phyloP scores from a whole-genome alignment of 257 asterid genomes.

The Petunia secreta region DNA sequence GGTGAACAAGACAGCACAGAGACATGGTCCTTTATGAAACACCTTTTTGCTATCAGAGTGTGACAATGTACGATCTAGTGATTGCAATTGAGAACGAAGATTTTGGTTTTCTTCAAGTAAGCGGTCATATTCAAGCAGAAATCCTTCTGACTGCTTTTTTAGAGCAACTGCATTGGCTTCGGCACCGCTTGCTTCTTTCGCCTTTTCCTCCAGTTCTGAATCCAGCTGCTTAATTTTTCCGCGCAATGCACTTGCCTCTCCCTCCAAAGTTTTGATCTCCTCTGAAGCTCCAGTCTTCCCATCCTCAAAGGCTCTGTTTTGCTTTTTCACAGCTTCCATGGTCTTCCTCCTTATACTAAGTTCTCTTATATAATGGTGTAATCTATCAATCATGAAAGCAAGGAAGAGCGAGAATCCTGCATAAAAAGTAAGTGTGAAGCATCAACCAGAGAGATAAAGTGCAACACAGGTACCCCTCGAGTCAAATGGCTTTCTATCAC shows the following conservation, averaged over 20 bases:
- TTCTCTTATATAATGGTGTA: conserved; percentile 86
- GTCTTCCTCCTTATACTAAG: conserved; percentile 74
- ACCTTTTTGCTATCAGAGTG: conserved; percentile 78
- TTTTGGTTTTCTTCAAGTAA: conserved; percentile 83
- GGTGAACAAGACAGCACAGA: neutral
- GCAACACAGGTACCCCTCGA: neutral
- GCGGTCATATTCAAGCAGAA: conserved; percentile 85
- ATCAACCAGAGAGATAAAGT: neutral
- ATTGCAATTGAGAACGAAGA: conserved; percentile 73
- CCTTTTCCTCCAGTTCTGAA: conserved; percentile 57
- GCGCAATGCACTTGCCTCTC: conserved; percentile 49
- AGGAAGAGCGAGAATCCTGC: conserved; percentile 88
- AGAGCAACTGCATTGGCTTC: conserved; percentile 76
- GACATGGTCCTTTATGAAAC: conserved; percentile 37
- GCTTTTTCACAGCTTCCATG: conserved; percentile 74
- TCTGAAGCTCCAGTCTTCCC: conserved; percentile 44
- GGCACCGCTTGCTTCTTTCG: conserved; percentile 58
- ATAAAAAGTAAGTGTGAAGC: neutral
- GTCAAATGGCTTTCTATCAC: neutral
- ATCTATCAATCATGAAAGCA: conserved; percentile 74
- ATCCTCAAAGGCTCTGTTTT: conserved; percentile 62
- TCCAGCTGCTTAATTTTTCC: conserved; percentile 59
- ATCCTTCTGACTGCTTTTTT: conserved; percentile 87
- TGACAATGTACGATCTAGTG: conserved; percentile 67
- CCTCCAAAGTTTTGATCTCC: conserved; percentile 61